These are phyloP conservation scores for Fragilaria crotonensis DNA, from an alignment of 108 stramenopile species.

Conservation along the genomic window DNA sequence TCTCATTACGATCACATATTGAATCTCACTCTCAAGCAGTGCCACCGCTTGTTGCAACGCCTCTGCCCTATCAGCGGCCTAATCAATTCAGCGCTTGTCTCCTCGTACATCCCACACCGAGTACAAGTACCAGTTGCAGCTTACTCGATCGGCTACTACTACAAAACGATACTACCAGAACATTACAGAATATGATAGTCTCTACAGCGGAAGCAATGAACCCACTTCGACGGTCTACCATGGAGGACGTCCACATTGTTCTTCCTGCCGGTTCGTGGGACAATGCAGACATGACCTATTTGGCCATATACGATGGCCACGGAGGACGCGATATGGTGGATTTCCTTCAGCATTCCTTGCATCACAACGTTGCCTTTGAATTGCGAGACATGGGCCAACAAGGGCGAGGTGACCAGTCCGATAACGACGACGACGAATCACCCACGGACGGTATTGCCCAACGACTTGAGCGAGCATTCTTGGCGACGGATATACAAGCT, in stretches of 20 bases:
- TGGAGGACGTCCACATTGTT: slow-evolving; percentile 90
- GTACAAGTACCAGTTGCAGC: too few species aligned
- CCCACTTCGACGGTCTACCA: slow-evolving; percentile 79
- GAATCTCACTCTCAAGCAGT: too few species aligned
- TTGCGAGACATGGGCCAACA: slow-evolving; percentile 21
- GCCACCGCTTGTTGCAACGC: too few species aligned
- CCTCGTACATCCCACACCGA: too few species aligned
- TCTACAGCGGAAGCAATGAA: slow-evolving; percentile 87
- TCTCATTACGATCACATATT: too few species aligned
- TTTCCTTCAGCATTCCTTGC: slow-evolving; percentile 78
- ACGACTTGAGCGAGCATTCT: slow-evolving; percentile 81
- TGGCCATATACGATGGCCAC: slow-evolving; percentile 94
- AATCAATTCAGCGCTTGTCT: too few species aligned
- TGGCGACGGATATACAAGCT: slow-evolving; percentile 86
- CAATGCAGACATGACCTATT: slow-evolving; percentile 55
- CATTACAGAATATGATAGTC: too few species aligned
- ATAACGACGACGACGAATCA: slow-evolving; percentile 15
- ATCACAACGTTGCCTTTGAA: slow-evolving; percentile 76
- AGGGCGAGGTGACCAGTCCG: slow-evolving; percentile 7
- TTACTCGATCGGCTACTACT: too few species aligned
- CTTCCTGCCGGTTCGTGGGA: slow-evolving; percentile 46
- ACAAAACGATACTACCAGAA: too few species aligned
- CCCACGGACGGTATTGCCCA: slow-evolving; percentile 19
- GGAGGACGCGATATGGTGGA: slow-evolving; percentile 90
- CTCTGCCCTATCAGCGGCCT: too few species aligned